Evolutionary conservation across 73 alveolate species (phyloP).

Genomic region (Diophrys sp.): DNA sequence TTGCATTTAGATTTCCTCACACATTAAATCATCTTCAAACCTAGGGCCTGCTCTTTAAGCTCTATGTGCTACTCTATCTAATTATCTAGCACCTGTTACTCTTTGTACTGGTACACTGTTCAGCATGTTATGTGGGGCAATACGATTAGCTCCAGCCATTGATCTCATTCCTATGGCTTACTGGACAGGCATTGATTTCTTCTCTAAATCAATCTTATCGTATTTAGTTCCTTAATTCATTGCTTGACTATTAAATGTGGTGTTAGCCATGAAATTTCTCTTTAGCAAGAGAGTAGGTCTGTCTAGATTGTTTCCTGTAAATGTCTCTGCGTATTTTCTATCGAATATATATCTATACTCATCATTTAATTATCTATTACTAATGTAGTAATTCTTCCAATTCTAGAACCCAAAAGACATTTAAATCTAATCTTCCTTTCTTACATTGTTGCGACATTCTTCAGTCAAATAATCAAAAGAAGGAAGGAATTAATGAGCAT

Average conservation of each 20-base stretch:
- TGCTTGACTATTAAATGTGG: conserved; percentile 11
- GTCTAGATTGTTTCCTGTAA: conserved; percentile 86
- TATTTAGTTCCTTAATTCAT: not conserved
- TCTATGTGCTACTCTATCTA: no score
- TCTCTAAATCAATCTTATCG: no score
- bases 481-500: conserved; percentile 9
- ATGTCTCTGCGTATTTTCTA: conserved; percentile 75
- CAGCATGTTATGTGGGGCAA: no score
- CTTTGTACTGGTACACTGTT: no score
- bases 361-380: conserved; percentile 69
- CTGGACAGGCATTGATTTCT: no score
- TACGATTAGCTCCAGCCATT: no score
- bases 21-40: no score
- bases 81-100: no score
- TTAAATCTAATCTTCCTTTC: not conserved
- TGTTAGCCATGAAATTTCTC: conserved; percentile 38
- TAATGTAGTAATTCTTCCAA: conserved; percentile 74
- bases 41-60: no score
- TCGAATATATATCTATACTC: conserved; percentile 89
- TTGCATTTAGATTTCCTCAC: not conserved
- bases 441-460: not conserved
- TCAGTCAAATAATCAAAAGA: not conserved
- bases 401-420: conserved; percentile 36
- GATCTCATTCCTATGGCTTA: no score
- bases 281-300: conserved; percentile 83